phyloP scores from a whole-genome alignment of 176 grass and related monocot genomes.

The Raddia distichophylla region DNA sequence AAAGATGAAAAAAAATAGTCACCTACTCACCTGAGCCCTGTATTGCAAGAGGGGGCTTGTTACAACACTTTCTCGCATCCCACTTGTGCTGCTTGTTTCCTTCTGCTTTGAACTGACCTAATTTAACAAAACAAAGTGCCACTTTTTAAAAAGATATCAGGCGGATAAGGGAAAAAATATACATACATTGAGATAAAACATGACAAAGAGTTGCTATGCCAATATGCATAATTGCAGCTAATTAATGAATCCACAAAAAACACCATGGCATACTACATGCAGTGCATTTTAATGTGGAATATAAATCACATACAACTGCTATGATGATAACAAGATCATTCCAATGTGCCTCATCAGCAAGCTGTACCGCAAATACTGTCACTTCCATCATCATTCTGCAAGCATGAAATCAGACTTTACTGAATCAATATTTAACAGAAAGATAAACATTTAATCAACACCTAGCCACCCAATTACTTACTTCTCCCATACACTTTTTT shows the following conservation, averaged over 20 bases:
- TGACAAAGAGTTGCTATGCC: not conserved
- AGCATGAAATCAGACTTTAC: conserved; percentile 25
- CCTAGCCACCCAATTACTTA: conserved; percentile 42
- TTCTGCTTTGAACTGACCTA: conserved; percentile 97
- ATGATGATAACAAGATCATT: conserved; percentile 94
- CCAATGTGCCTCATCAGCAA: conserved; percentile 85
- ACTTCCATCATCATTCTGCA: conserved; percentile 73
- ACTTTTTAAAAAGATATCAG: conserved; percentile 2
- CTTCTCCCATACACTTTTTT: conserved; percentile 95
- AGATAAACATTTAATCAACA: conserved; percentile 16
- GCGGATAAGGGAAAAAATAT: not conserved
- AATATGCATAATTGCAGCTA: not conserved
- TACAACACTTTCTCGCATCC: conserved; percentile 79
- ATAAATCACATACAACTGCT: conserved; percentile 74
- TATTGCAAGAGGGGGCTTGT: too few species aligned
- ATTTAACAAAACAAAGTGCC: conserved; percentile 27
- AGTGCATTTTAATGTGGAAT: conserved; percentile 15
- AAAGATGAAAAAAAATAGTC: too few species aligned
- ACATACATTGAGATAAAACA: conserved; percentile 2
- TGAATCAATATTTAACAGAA: conserved; percentile 15
- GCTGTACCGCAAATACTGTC: conserved; percentile 80
- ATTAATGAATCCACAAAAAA: conserved; percentile 6
- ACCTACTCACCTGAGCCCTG: too few species aligned
- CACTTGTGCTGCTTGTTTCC: conserved; percentile 92
- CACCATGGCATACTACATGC: not conserved